phyloP scores from a whole-genome alignment of 164 flowering plant genomes.

The Pachysandra terminalis region DNA sequence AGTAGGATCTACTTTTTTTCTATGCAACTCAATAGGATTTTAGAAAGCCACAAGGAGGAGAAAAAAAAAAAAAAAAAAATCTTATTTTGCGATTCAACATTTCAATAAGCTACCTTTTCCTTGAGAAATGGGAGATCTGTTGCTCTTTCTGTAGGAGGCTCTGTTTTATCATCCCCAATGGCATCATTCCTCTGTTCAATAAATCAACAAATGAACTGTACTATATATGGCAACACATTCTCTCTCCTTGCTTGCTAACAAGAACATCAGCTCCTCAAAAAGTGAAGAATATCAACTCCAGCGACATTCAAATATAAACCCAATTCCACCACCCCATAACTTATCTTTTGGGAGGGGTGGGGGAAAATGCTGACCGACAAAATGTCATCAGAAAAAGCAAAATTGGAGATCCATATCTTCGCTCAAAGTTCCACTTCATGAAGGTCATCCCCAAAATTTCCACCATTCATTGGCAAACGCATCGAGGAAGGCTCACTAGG shows the following conservation, averaged over 20 bases:
- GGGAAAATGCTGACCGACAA: slow-evolving; percentile 12
- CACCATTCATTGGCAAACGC: slow-evolving; percentile 28
- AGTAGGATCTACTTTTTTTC: neutral
- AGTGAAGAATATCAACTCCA: neutral
- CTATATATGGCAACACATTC: slow-evolving; percentile 26
- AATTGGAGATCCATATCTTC: slow-evolving; percentile 39
- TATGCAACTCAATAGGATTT: neutral
- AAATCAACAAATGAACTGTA: slow-evolving; percentile 72
- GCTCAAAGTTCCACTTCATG: slow-evolving; percentile 62
- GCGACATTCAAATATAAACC: slow-evolving; percentile 3
- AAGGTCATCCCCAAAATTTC: slow-evolving; percentile 53
- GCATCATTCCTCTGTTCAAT: slow-evolving; percentile 25
- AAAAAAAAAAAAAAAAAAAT: slow-evolving; percentile 4
- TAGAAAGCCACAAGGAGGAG: neutral
- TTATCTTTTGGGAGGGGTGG: slow-evolving; percentile 6
- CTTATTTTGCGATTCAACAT: slow-evolving; percentile 14
- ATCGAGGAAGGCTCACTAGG: slow-evolving; percentile 28
- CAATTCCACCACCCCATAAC: slow-evolving; percentile 7
- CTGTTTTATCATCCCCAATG: slow-evolving; percentile 15
- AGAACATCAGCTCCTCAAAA: slow-evolving; percentile 17
- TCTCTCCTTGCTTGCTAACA: slow-evolving; percentile 6
- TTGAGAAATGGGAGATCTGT: slow-evolving; percentile 5
- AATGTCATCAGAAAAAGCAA: slow-evolving; percentile 22
- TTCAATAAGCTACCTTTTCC: slow-evolving; percentile 18
- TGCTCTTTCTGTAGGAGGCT: slow-evolving; percentile 6